Evolutionary conservation across 257 asterid genomes (phyloP), one percentile per base, ranked within the genome.

Genomic region (Prunella vulgaris): DNA sequence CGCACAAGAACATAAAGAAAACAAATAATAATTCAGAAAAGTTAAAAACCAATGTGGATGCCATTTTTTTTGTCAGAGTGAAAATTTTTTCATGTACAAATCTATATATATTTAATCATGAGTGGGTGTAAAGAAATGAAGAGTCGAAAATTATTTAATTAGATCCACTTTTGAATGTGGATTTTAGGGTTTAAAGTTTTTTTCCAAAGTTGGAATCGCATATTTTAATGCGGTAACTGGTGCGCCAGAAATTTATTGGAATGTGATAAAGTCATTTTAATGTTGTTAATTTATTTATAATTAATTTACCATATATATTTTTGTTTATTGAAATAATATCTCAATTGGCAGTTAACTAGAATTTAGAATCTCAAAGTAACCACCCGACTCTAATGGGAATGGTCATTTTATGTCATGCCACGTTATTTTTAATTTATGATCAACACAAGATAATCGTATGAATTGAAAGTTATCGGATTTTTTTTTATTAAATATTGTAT

Each of bases 21-120:
- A 71, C 52, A n/a, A 62, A 46, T 5, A 60, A 60, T 38, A 18
- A 46, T 5, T 60, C 64, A 48, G n/a, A 24, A 20, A 24, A 17
- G 46, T n/a, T 17, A 3, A 37, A 10, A 54, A 8, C 52, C 28
- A 13, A 58, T 27, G 27, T 74, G 49, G 14, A 5, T 20, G 73
- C 81, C 86, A 82, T 81, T 60, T 76, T 48, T 69, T 17, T 25
- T 22, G 33, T 24, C 10, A 6, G 17, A 0, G 60, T 5, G 40
- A 6, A 15, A 12, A 13, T 15, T 0, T 7, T 1, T 3, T 33
- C 35, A 7, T n/a, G 28, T 27, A 22, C 8, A 44, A 32, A 46
- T 13, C 24, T 73, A 49, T 78, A 69, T 46, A n/a, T n/a, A n/a
- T n/a, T n/a, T n/a, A n/a, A n/a, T n/a, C n/a, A n/a, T n/a, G n/a